Percentiles rank a stretch among this genome's conserved stretches.
These are phyloP conservation scores for Phytophthora pinifolia DNA, from an alignment of 352 stramenopile species.

Conservation along the genomic window DNA sequence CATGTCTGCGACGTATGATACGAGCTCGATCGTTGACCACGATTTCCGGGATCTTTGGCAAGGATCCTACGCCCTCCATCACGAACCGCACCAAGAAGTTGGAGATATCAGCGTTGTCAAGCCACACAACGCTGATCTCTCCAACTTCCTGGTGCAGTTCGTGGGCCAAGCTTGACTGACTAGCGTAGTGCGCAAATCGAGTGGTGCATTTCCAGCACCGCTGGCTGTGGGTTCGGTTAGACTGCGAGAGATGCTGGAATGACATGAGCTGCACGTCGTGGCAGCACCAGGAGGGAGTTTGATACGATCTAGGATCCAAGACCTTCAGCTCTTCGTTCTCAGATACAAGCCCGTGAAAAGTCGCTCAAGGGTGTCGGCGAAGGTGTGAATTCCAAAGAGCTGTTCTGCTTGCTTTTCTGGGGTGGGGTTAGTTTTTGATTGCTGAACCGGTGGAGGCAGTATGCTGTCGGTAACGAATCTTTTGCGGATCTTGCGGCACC, in stretches of 20 bases:
- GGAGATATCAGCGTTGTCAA: too few relatives aligned
- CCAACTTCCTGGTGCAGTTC: background rate
- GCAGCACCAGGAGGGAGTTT: background rate
- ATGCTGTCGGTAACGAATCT: slow-evolving; percentile 8
- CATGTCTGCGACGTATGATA: too few relatives aligned
- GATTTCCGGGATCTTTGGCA: too few relatives aligned
- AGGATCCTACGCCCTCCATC: too few relatives aligned
- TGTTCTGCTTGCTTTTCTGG: slow-evolving; percentile 8
- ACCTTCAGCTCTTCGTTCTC: slow-evolving; percentile 2
- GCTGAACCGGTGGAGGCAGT: slow-evolving; percentile 4
- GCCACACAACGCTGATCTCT: background rate
- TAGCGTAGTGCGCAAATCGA: background rate
- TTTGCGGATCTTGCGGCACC: slow-evolving; percentile 4
- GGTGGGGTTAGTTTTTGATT: slow-evolving; percentile 1
- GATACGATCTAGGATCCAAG: slow-evolving; percentile 2
- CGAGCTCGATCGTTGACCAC: too few relatives aligned
- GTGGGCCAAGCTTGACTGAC: background rate
- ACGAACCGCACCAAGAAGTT: background rate
- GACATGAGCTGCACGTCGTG: background rate
- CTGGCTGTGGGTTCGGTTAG: too few relatives aligned
- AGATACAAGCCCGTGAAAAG: background rate
- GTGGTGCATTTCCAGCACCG: background rate
- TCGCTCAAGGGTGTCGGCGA: slow-evolving; percentile 1
- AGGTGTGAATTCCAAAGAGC: slow-evolving; percentile 8
- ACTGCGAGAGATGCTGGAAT: background rate